Evolutionary conservation across 495 filamentous ascomycete species (phyloP).

Genomic region (Lichina pygmaea): DNA sequence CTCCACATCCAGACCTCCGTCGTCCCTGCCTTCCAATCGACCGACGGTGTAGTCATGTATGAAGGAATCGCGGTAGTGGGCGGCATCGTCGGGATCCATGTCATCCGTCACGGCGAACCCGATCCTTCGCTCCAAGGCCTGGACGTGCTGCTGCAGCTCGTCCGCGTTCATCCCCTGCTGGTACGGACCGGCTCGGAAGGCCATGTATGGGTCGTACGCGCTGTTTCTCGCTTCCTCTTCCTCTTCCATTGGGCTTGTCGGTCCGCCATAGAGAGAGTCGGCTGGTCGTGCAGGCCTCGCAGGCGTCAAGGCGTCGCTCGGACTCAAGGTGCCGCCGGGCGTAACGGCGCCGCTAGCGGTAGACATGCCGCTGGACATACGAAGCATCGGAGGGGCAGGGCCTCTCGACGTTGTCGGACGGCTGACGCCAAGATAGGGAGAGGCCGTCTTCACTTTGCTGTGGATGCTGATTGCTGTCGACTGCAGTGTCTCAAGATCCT

Average conservation of each 20-base stretch:
- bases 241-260: no score
- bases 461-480: slow-evolving; percentile 10
- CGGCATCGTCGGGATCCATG: not conserved
- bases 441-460: not conserved
- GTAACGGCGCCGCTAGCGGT: not conserved
- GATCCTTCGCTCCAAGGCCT: not conserved
- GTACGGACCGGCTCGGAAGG: not conserved
- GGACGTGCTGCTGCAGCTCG: not conserved
- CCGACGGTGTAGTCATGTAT: not conserved
- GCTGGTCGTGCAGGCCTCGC: not conserved
- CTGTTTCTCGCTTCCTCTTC: not conserved
- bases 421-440: not conserved
- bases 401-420: not conserved
- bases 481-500: slow-evolving; percentile 15
- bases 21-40: not conserved
- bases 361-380: not conserved
- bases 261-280: not conserved
- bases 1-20: not conserved
- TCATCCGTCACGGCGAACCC: not conserved
- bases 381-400: not conserved
- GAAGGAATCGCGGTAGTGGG: not conserved
- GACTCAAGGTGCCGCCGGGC: not conserved
- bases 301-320: not conserved
- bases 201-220: not conserved
- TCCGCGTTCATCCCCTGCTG: not conserved